Evolutionary conservation across 1,139 yeast species (phyloP), one percentile per base, ranked within the genome.

Genomic region (Lodderomyces elongisporus): DNA sequence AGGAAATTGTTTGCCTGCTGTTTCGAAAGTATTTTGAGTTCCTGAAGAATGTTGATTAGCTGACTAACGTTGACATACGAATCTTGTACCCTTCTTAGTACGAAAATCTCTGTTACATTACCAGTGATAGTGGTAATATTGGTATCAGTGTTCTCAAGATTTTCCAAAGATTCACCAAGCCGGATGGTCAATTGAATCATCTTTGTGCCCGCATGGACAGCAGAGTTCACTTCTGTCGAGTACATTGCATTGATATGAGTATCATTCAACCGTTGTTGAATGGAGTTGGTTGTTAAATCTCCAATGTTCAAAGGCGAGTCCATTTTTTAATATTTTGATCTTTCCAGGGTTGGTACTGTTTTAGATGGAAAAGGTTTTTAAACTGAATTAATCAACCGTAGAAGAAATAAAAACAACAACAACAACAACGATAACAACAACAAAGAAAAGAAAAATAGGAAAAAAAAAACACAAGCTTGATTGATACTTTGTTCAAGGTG

Each of bases 281-380:
- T 67, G 25, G 70, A 63, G 39, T 58, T 58, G 26, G 73, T 60
- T 38, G 74, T 67, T 35, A 60, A 46, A 47, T 68, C 74, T 30
- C 74, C 74, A 21, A 62, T 52, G 36, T 63, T 51, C 33, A 64
- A 49, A n/a, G 74, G 74, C 8, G 72, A 66, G 32, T 68, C 74
- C 73, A 67, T 67, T 29, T 14, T 27, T 18, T n/a, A n/a, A n/a
- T n/a, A n/a, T n/a, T n/a, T n/a, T n/a, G n/a, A n/a, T n/a, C n/a
- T n/a, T n/a, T n/a, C n/a, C n/a, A n/a, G n/a, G n/a, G n/a, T n/a
- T n/a, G n/a, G n/a, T n/a, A n/a, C n/a, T n/a, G n/a, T n/a, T n/a
- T n/a, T n/a, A n/a, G n/a, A n/a, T n/a, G n/a, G n/a, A n/a, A n/a
- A n/a, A n/a, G n/a, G n/a, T n/a, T n/a, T n/a, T n/a, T n/a, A n/a